Evolutionary conservation across 192 early-diverging fungal species (phyloP).

Genomic region (Backusella morwellensis): DNA sequence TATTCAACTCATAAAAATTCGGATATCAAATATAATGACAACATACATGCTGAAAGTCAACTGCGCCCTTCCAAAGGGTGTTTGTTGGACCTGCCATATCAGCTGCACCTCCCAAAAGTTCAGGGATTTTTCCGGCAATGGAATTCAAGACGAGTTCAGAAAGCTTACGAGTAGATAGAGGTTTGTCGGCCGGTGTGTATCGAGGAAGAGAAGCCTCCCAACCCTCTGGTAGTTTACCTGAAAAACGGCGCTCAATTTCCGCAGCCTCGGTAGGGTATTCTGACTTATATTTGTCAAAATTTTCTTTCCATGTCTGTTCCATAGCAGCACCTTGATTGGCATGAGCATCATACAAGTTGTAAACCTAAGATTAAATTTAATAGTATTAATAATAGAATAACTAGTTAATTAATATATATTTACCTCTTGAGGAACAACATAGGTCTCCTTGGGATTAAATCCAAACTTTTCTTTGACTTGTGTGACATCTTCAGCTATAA

Average conservation of each 20-base stretch:
- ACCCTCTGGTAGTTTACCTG: slow-evolving; percentile 64
- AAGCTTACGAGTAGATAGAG: slow-evolving; percentile 82
- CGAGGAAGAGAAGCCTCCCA: slow-evolving; percentile 69
- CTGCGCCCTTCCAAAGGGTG: slow-evolving; percentile 88
- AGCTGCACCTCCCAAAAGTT: slow-evolving; percentile 90
- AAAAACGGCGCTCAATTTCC: slow-evolving; percentile 75
- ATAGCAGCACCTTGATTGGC: not conserved
- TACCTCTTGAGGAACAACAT: slow-evolving; percentile 63
- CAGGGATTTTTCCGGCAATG: slow-evolving; percentile 73
- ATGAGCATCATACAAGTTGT: not conserved
- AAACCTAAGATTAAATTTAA: not conserved
- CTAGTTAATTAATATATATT: not conserved
- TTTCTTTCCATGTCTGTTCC: slow-evolving; percentile 57
- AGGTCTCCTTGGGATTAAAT: slow-evolving; percentile 73
- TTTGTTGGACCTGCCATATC: slow-evolving; percentile 94
- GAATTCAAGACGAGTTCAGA: slow-evolving; percentile 82
- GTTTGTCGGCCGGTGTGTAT: slow-evolving; percentile 72
- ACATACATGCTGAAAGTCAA: slow-evolving; percentile 80
- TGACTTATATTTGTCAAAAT: slow-evolving; percentile 62
- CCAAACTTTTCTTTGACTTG: slow-evolving; percentile 81
- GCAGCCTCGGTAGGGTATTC: slow-evolving; percentile 62
- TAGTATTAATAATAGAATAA: not conserved
- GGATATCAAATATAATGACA: not conserved
- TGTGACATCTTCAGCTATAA: slow-evolving; percentile 66
- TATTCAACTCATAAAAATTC: not conserved